A percentile compares a stretch with the other conserved stretches of the same genome.
Evolutionary conservation across 768 basidiomycete genomes (phyloP).

Genomic region (Hemileccinum impolitum): DNA sequence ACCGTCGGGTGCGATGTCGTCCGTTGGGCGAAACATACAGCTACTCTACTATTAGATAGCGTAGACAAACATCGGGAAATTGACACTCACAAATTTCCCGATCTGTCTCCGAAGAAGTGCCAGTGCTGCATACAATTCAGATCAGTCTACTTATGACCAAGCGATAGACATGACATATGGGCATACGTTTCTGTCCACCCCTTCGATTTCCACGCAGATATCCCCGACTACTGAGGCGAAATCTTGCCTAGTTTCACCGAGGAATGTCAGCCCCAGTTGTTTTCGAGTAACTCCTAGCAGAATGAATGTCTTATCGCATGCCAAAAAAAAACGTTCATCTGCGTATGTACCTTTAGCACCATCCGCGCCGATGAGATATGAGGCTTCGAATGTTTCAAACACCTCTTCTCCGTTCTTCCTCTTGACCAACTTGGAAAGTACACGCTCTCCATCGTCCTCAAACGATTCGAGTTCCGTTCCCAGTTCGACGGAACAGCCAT

Average conservation of each 20-base stretch:
- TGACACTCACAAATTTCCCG: slow-evolving; percentile 1
- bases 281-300: slow-evolving; percentile 35
- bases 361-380: slow-evolving; percentile 41
- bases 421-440: slow-evolving; percentile 36
- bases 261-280: slow-evolving; percentile 38
- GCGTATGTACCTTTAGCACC: not conserved
- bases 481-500: slow-evolving; percentile 36
- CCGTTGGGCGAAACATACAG: not conserved
- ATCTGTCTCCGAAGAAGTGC: slow-evolving; percentile 15
- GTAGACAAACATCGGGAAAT: not conserved
- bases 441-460: slow-evolving; percentile 34
- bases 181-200: slow-evolving; percentile 26
- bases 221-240: slow-evolving; percentile 34
- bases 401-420: slow-evolving; percentile 19
- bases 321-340: not conserved
- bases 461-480: slow-evolving; percentile 45
- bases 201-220: slow-evolving; percentile 23
- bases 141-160: too few relatives aligned
- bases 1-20: slow-evolving; percentile 9
- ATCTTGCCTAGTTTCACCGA: slow-evolving; percentile 35
- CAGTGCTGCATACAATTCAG: not conserved
- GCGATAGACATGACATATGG: too few relatives aligned
- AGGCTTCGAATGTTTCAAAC: slow-evolving; percentile 24
- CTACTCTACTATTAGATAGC: not conserved
- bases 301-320: not conserved